Percentiles rank a stretch among this genome's conserved stretches.
These are phyloP conservation scores for Pythium rishiriense DNA, from an alignment of 352 stramenopile species.

Conservation along the genomic window DNA sequence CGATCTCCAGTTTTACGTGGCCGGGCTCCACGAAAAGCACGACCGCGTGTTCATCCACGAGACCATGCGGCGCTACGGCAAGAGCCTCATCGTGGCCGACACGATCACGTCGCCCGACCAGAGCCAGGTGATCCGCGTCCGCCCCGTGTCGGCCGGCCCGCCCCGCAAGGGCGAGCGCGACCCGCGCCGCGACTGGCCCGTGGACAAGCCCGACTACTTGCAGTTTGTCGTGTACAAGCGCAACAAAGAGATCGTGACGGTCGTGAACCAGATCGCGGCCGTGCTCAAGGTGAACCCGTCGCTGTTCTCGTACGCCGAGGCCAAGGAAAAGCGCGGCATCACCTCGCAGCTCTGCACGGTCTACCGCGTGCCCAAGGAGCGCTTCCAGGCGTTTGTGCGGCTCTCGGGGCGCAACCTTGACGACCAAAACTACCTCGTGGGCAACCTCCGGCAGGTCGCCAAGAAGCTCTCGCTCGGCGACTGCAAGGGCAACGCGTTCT, in stretches of 20 bases:
- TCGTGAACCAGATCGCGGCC: slow-evolving; percentile 77
- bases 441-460: slow-evolving; percentile 90
- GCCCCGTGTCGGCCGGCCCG: slow-evolving; percentile 34
- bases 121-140: slow-evolving; percentile 72
- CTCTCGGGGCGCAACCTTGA: slow-evolving; percentile 45
- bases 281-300: slow-evolving; percentile 64
- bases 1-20: slow-evolving; percentile 3
- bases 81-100: slow-evolving; percentile 80
- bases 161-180: slow-evolving; percentile 60
- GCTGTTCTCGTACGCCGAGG: slow-evolving; percentile 91
- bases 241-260: slow-evolving; percentile 92
- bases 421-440: slow-evolving; percentile 85
- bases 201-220: slow-evolving; percentile 88
- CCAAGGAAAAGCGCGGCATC: slow-evolving; percentile 96
- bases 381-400: slow-evolving; percentile 48
- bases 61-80: slow-evolving; percentile 82
- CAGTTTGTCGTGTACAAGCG: slow-evolving; percentile 97
- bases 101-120: slow-evolving; percentile 85
- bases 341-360: slow-evolving; percentile 95
- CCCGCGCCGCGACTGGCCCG: slow-evolving; percentile 61
- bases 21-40: slow-evolving; percentile 84
- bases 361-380: slow-evolving; percentile 72
- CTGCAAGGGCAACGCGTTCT: slow-evolving; percentile 93
- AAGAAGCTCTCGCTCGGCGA: slow-evolving; percentile 86
- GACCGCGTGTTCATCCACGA: slow-evolving; percentile 90